phyloP scores from a whole-genome alignment of 306 rosid species.

The Malus sylvestris region DNA sequence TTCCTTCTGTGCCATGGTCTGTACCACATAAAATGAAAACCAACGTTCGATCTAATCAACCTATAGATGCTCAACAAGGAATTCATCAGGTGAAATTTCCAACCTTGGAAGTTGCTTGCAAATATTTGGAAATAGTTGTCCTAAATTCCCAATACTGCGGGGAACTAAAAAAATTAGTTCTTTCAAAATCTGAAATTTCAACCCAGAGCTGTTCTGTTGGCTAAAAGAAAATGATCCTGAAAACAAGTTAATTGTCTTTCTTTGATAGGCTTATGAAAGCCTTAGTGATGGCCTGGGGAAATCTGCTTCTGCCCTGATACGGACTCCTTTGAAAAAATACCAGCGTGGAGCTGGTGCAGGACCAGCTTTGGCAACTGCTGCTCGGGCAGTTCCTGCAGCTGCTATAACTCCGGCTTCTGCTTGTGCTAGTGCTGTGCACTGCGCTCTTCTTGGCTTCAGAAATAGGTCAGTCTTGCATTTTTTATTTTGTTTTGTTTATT shows the following conservation, averaged over 20 bases:
- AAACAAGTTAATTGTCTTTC: slow-evolving; percentile 16
- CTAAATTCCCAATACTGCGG: not conserved
- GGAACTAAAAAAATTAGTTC: not conserved
- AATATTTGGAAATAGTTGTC: not conserved
- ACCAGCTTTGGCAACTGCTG: slow-evolving; percentile 86
- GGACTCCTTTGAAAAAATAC: slow-evolving; percentile 71
- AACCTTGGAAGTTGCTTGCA: not conserved
- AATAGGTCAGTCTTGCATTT: slow-evolving; percentile 53
- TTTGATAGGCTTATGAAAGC: slow-evolving; percentile 77
- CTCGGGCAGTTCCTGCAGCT: slow-evolving; percentile 83
- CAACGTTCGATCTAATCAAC: slow-evolving; percentile 74
- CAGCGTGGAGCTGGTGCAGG: slow-evolving; percentile 92
- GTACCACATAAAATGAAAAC: slow-evolving; percentile 38
- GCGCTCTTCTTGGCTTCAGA: slow-evolving; percentile 83
- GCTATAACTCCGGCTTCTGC: slow-evolving; percentile 97
- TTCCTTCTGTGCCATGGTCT: slow-evolving; percentile 40
- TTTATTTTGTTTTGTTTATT: slow-evolving; percentile 14
- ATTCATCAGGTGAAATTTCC: slow-evolving; percentile 62
- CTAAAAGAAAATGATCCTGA: not conserved
- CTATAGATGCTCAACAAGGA: slow-evolving; percentile 94
- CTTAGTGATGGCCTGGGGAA: slow-evolving; percentile 87
- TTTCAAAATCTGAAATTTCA: not conserved
- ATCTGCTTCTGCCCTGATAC: slow-evolving; percentile 91
- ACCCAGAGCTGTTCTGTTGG: not conserved
- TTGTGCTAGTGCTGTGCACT: slow-evolving; percentile 92